phyloP scores from a whole-genome alignment of 768 basidiomycete species.

The Candolleomyces aberdarensis region DNA sequence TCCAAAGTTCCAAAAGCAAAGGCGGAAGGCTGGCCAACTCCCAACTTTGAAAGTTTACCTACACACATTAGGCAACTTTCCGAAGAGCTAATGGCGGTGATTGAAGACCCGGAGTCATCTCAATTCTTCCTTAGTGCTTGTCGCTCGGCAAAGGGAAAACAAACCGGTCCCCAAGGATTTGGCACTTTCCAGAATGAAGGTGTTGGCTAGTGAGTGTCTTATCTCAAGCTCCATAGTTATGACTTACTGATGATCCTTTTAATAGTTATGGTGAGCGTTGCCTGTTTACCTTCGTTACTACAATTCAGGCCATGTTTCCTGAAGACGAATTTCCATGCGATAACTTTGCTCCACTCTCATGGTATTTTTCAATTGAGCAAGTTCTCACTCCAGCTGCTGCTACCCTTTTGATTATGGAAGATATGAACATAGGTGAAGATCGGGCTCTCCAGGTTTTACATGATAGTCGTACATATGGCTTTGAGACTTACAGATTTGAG shows the following conservation, averaged over 20 bases:
- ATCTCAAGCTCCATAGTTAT: background rate
- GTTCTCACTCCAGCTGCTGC: background rate
- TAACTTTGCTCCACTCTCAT: background rate
- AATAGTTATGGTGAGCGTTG: background rate
- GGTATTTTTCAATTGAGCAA: background rate
- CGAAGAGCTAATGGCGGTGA: too few relatives aligned
- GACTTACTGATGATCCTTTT: background rate
- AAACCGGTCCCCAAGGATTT: background rate
- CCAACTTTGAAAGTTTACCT: too few relatives aligned
- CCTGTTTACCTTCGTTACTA: background rate
- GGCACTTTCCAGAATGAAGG: background rate
- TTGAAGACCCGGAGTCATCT: background rate
- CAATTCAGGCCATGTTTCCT: background rate
- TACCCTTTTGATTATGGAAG: background rate
- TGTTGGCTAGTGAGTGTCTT: background rate
- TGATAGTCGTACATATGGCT: background rate
- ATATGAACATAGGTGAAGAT: background rate
- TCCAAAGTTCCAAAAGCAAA: too few relatives aligned
- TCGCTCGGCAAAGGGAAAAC: background rate
- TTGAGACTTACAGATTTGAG: background rate
- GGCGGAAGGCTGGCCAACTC: too few relatives aligned
- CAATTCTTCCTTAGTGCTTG: background rate
- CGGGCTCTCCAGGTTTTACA: background rate
- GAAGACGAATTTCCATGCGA: background rate
- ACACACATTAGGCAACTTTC: too few relatives aligned